Percentiles rank a stretch among this genome's conserved stretches.
Conservation (phyloP, 1,284 basidiomycete species). For the Rhodotorula sp. region DNA sequence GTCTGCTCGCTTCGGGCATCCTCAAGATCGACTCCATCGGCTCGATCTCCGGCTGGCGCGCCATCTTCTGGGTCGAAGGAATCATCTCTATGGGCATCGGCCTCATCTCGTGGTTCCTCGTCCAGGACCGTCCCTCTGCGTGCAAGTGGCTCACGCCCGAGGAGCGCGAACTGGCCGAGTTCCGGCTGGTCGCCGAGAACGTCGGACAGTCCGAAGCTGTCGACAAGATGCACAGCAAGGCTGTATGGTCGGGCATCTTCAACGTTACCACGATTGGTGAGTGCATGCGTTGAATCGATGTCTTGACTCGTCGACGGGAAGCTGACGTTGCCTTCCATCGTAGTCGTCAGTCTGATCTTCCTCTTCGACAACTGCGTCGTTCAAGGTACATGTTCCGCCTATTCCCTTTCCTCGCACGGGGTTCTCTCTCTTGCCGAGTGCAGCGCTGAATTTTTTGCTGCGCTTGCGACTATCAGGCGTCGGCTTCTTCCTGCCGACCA, state of each 20-base stretch:
- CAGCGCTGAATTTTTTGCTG: neutral
- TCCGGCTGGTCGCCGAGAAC: slow-evolving; percentile 50
- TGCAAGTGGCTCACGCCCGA: slow-evolving; percentile 49
- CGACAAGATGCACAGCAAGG: slow-evolving; percentile 43
- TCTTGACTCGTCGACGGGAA: slow-evolving; percentile 43
- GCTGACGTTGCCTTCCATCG: neutral
- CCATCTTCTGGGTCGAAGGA: slow-evolving; percentile 49
- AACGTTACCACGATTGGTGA: slow-evolving; percentile 38
- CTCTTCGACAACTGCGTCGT: slow-evolving; percentile 51
- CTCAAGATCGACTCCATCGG: slow-evolving; percentile 37
- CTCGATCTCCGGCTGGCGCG: slow-evolving; percentile 37
- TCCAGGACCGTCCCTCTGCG: slow-evolving; percentile 48
- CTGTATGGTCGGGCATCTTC: slow-evolving; percentile 43
- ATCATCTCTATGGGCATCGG: slow-evolving; percentile 49
- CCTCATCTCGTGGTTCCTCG: slow-evolving; percentile 46
- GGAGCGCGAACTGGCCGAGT: slow-evolving; percentile 46
- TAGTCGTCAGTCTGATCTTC: slow-evolving; percentile 5
- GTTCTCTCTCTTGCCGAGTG: neutral
- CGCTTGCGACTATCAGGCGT: neutral
- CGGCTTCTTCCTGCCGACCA: slow-evolving; percentile 35
- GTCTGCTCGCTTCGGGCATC: slow-evolving; percentile 40
- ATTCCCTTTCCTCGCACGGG: neutral
- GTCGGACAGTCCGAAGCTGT: slow-evolving; percentile 46
- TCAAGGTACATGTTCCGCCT: slow-evolving; percentile 24
- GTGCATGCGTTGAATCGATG: slow-evolving; percentile 7